phyloP scores from a whole-genome alignment of 2,329 filamentous ascomycete species.

The Xylaria sp. region DNA sequence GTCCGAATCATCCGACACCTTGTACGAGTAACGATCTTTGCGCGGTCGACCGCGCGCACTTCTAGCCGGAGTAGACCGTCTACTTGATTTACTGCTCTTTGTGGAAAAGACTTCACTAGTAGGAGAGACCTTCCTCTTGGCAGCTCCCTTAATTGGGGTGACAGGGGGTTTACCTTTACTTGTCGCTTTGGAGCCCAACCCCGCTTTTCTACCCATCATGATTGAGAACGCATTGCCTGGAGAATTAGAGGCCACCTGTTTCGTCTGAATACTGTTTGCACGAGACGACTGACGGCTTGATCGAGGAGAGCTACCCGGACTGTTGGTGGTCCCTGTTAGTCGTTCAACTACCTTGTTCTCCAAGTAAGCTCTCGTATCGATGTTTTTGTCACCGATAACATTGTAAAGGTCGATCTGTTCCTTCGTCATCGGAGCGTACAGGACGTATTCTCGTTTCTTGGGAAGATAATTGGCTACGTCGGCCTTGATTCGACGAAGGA shows the following conservation, averaged over 20 bases:
- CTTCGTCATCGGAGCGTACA: constrained; percentile 88
- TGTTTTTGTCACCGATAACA: constrained; percentile 58
- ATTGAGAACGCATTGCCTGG: constrained; percentile 53
- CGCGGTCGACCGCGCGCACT: constrained; percentile 50
- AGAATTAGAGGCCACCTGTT: constrained; percentile 22
- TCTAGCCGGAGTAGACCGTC: constrained; percentile 71
- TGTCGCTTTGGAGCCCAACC: constrained; percentile 27
- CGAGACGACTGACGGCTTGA: constrained; percentile 45
- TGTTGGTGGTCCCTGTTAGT: constrained; percentile 56
- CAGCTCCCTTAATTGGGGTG: constrained; percentile 25
- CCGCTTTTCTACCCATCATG: constrained; percentile 53
- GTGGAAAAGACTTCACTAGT: constrained; percentile 39
- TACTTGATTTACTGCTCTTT: constrained; percentile 77
- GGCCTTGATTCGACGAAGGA: constrained; percentile 85
- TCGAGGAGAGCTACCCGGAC: constrained; percentile 40
- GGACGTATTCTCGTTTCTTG: constrained; percentile 93
- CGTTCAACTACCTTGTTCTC: constrained; percentile 76
- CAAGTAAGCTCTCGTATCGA: constrained; percentile 72
- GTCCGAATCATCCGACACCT: constrained; percentile 61
- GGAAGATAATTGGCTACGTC: constrained; percentile 92
- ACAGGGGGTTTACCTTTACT: constrained; percentile 15
- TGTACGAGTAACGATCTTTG: constrained; percentile 51
- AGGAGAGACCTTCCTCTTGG: constrained; percentile 43
- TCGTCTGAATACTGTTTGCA: constrained; percentile 38
- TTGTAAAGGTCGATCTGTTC: constrained; percentile 92